phyloP scores from a whole-genome alignment of 768 basidiomycete genomes.

The Phlebiopsis flavidoalba region DNA sequence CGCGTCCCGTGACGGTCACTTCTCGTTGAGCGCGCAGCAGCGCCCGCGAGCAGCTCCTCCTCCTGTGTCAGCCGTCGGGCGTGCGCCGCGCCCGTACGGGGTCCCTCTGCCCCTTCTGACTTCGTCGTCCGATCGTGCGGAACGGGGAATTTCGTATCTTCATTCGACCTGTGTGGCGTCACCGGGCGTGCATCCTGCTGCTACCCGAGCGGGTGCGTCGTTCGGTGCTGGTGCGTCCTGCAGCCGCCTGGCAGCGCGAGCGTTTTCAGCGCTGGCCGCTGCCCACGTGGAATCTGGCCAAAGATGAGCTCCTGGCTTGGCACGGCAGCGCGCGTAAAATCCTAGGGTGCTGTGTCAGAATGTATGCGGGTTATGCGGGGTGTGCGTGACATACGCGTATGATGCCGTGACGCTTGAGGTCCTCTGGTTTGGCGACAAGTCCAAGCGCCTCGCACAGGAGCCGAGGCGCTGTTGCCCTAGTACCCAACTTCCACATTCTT shows the following conservation, averaged over 20 bases:
- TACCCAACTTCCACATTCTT: conserved; percentile 82
- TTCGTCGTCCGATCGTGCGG: neutral
- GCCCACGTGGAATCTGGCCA: conserved; percentile 93
- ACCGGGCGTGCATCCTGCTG: conserved; percentile 6
- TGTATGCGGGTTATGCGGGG: neutral
- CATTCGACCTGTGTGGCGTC: neutral
- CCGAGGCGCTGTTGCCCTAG: conserved; percentile 75
- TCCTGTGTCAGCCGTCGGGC: conserved; percentile 47
- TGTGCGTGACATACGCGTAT: conserved; percentile 53
- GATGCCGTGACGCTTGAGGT: conserved; percentile 54
- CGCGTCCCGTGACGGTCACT: conserved; percentile 63
- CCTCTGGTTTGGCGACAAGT: conserved; percentile 62
- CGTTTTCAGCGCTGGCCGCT: conserved; percentile 72
- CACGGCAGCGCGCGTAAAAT: conserved; percentile 72
- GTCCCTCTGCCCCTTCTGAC: conserved; percentile 19
- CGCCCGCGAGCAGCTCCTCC: conserved; percentile 67
- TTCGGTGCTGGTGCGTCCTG: conserved; percentile 3
- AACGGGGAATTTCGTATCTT: no score
- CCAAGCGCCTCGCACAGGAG: conserved; percentile 69
- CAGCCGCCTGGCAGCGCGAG: conserved; percentile 38
- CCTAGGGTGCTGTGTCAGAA: conserved; percentile 39
- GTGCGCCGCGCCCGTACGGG: conserved; percentile 24
- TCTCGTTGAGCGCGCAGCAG: conserved; percentile 71
- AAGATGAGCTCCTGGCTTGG: conserved; percentile 81
- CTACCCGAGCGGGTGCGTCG: conserved; percentile 1